Evolutionary conservation across 2,329 filamentous ascomycete genomes (phyloP).

Genomic region (Hortaea sp.): DNA sequence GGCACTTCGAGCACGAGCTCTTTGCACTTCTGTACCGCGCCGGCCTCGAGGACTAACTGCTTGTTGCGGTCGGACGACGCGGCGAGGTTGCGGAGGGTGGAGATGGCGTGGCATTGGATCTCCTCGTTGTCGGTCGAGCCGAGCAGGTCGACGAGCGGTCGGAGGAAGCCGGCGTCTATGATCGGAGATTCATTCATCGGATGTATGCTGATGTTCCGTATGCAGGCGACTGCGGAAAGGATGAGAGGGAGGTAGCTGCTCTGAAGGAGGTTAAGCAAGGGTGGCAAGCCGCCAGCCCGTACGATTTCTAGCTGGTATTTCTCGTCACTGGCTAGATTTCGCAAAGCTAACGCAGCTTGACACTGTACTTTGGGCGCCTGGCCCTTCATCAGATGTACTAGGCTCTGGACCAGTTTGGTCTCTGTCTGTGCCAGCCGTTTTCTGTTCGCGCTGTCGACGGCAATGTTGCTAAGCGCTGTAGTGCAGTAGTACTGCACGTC

Average conservation of each 20-base stretch:
- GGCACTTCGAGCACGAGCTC: slow-evolving; percentile 89
- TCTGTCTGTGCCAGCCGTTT: slow-evolving; percentile 87
- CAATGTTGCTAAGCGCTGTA: slow-evolving; percentile 95
- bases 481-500: slow-evolving; percentile 99
- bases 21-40: slow-evolving; percentile 97
- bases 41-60: slow-evolving; percentile 89
- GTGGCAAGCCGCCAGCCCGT: slow-evolving; percentile 71
- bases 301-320: slow-evolving; percentile 99
- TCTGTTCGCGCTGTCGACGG: slow-evolving; percentile 83
- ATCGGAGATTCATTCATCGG: slow-evolving; percentile 96
- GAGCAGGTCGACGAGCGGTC: slow-evolving; percentile 83
- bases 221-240: slow-evolving; percentile 92
- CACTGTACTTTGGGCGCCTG: slow-evolving; percentile 96
- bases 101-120: slow-evolving; percentile 97
- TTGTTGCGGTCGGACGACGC: slow-evolving; percentile 98
- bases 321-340: slow-evolving; percentile 94
- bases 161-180: slow-evolving; percentile 92
- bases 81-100: slow-evolving; percentile 86
- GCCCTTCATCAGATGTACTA: slow-evolving; percentile 95
- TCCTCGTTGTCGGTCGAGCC: slow-evolving; percentile 97
- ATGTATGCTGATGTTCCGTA: slow-evolving; percentile 97
- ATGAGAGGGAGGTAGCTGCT: slow-evolving; percentile 94
- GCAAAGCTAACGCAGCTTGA: slow-evolving; percentile 84
- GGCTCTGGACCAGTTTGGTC: slow-evolving; percentile 78
- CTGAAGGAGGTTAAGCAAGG: slow-evolving; percentile 79